Base-by-base conservation (phyloP, 306 rosid species). In the Mimosa bimucronata region DNA sequence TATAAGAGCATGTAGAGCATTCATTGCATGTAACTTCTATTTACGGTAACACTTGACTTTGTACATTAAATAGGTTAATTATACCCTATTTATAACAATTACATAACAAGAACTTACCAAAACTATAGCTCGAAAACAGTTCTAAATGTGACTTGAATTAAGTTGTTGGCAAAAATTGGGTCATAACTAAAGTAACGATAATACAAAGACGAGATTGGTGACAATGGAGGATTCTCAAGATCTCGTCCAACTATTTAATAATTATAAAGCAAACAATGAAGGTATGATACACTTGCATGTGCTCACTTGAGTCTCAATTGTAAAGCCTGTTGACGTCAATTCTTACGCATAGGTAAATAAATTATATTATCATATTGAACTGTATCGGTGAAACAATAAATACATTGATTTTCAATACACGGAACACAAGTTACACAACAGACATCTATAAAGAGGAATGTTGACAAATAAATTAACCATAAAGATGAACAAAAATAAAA, bases 351-450 rank as follows among this genome's bases (percentile, higher is more conserved):
- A 21, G 57, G 25, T 14, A 28, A 2, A 71, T 46, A 25, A 74
- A 53, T 53, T 57, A 41, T 21, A 31, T 31, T 71, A 46, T 45
- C 65, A 31, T 37, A n/a, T 65, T 31, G 55, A 61, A 46, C 4
- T 8, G 8, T 30, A 80, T 62, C 60, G 50, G 37, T 23, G 73
- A 15, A 45, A 73, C 73, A 37, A 50, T 26, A 14, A 46, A 80
- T 23, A 52, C 70, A 53, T 13, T 29, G 13, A 48, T 53, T 71
- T 41, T 40, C 31, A 53, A 16, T 74, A 74, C 65, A 9, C 14
- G 30, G 30, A 62, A 4, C 76, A 72, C 3, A 70, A 23, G 30
- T 21, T 45, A 4, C 76, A 72, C 3, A 70, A 23, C 15, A 31
- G 66, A 80, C 45, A 25, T 16, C 31, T 37, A 73, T 21, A 10